Evolutionary conservation across 2,329 filamentous ascomycete species (phyloP).

Genomic region (Exophiala calicioides): DNA sequence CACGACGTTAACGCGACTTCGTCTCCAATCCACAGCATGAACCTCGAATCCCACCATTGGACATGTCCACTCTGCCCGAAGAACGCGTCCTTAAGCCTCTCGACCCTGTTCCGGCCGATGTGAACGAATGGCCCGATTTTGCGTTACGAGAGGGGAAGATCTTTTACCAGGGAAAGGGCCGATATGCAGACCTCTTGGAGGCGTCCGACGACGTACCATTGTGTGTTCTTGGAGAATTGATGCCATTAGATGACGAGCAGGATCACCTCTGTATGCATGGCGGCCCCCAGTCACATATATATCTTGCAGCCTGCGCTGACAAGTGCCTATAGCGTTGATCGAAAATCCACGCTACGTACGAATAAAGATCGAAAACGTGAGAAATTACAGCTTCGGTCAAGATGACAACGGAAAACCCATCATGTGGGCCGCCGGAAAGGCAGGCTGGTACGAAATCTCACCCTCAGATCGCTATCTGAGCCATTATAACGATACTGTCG

Average conservation of each 20-base stretch:
- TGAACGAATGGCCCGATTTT: constrained; percentile 63
- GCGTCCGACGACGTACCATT: constrained; percentile 58
- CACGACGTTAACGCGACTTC: constrained; percentile 6
- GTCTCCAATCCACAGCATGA: constrained; percentile 23
- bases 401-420: constrained; percentile 57
- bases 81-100: constrained; percentile 48
- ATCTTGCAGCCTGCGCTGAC: constrained; percentile 38
- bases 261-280: constrained; percentile 42
- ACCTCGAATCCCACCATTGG: constrained; percentile 12
- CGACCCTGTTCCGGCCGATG: constrained; percentile 47
- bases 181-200: constrained; percentile 56
- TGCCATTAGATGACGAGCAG: constrained; percentile 47
- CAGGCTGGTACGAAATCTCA: constrained; percentile 63
- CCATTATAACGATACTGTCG: constrained; percentile 56
- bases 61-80: constrained; percentile 32
- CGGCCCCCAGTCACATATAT: constrained; percentile 12
- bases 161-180: constrained; percentile 49
- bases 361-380: constrained; percentile 51
- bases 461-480: constrained; percentile 55
- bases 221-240: constrained; percentile 55
- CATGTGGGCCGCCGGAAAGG: constrained; percentile 63
- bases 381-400: constrained; percentile 52
- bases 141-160: constrained; percentile 57
- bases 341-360: constrained; percentile 36
- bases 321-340: constrained; percentile 37